These are phyloP conservation scores for Ustulina deusta DNA, from an alignment of 2,329 filamentous ascomycete genomes.

Conservation along the genomic window DNA sequence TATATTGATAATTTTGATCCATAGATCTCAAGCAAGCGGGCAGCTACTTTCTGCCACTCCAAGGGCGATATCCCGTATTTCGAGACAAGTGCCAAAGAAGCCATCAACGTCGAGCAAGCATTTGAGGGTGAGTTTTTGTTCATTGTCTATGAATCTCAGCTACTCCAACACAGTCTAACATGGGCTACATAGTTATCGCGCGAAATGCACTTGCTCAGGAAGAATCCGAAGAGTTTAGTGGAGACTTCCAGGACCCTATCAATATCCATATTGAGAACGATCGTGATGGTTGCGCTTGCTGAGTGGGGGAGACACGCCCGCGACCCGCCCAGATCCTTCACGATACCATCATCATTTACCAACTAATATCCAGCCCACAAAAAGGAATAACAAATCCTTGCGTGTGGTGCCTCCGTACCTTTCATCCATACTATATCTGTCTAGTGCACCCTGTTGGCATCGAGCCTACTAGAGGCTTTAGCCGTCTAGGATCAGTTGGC, in stretches of 20 bases:
- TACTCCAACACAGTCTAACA: constrained; percentile 6
- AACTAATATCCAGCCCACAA: constrained; percentile 26
- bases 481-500: constrained; percentile 4
- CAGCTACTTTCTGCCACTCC: constrained; percentile 96
- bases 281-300: constrained; percentile 93
- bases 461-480: constrained; percentile 6
- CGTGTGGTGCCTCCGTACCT: constrained; percentile 5
- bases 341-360: constrained; percentile 31
- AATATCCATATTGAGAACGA: constrained; percentile 97
- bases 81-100: constrained; percentile 98
- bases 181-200: constrained; percentile 79
- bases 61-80: constrained; percentile 99
- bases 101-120: constrained; percentile 92
- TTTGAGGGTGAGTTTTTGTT: constrained; percentile 69
- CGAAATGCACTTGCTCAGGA: constrained; percentile 95
- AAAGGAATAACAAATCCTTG: constrained; percentile 4
- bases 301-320: constrained; percentile 50
- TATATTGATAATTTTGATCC: constrained; percentile 41
- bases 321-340: background rate
- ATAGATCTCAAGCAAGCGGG: constrained; percentile 92
- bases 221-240: constrained; percentile 97
- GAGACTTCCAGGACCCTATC: constrained; percentile 97
- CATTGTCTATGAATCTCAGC: constrained; percentile 7
- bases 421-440: constrained; percentile 18
- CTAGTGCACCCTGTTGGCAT: constrained; percentile 14